Evolutionary conservation across 192 early-diverging fungal genomes (phyloP), one percentile per base, ranked within the genome.

Genomic region (Martensiomyces pterosporus): DNA sequence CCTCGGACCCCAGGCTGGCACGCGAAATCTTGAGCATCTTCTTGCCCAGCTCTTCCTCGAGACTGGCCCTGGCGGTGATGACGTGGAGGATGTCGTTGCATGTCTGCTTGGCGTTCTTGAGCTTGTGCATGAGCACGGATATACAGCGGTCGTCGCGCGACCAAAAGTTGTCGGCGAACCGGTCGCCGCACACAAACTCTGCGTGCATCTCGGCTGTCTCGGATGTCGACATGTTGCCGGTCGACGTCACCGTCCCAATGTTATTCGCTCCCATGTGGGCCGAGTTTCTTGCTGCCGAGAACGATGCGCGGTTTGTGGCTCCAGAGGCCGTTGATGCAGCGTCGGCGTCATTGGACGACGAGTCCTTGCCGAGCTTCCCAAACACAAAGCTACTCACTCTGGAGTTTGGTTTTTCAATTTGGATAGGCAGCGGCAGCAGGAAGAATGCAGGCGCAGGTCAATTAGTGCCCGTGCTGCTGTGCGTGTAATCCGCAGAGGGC

Each of bases 41-140:
- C 54, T 84, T 84, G 38, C 85, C 85, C 47, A 82, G 72, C 8
- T 89, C 86, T 39, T 89, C 86, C 27, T 89, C 81, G 22, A 86
- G 52, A 1, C 65, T 44, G 4, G 86, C 82, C 37, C 86, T 55
- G 21, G 67, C 55, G 47, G 71, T 59, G 25, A 83, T 80, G 61
- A 89, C 73, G 14, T 65, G 52, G 47, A 82, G 63, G 4, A 89
- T 63, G 52, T 89, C 86, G 32, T 77, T 69, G 52, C 81, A 82
- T 2, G 86, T 86, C 38, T 79, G 72, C 43, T 86, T 86, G 21
- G 83, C 78, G 54, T 71, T 81, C 49, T 79, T 79, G 59, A 89
- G 77, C 43, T 82, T 80, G 39, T 80, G 67, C 44, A 78, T 81
- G 12, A 89, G 60, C 9, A 75, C 79, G 17, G 80, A 79, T 46